Evolutionary conservation across 164 flowering plant species (phyloP).

Genomic region (Vitis vinifera): ASM3070453v1 NC_081813.1:2145001-2145500

Average conservation of each 20-base stretch:
- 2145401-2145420: too few species aligned
- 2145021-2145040: too few species aligned
- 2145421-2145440: too few species aligned
- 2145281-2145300: not conserved
- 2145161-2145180: constrained; percentile 46
- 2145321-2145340: not conserved
- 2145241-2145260: constrained; percentile 88
- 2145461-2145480: too few species aligned
- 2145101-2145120: constrained; percentile 50
- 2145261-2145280: constrained; percentile 66
- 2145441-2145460: too few species aligned
- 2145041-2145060: not conserved
- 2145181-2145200: constrained; percentile 42
- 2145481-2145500: too few species aligned
- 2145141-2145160: constrained; percentile 55
- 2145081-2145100: constrained; percentile 43
- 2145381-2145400: too few species aligned
- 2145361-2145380: too few species aligned
- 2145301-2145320: not conserved
- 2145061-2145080: constrained; percentile 45
- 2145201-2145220: constrained; percentile 73
- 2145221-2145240: constrained; percentile 87
- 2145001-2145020: not conserved
- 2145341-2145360: too few species aligned
- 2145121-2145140: constrained; percentile 65